Conservation (phyloP, 805 yeast species). For the Zygosaccharomyces siamensis region DNA sequence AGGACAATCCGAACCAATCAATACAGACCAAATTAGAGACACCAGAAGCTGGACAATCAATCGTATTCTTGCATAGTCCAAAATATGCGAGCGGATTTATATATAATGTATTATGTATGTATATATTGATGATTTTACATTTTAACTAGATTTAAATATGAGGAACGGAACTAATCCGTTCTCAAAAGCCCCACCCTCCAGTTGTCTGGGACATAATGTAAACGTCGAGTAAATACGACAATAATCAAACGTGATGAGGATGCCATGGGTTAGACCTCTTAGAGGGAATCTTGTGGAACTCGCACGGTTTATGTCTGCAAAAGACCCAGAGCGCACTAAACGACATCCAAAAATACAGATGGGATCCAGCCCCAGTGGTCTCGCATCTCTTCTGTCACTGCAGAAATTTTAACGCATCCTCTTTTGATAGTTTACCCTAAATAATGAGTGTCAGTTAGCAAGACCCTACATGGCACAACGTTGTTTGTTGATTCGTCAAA, state of each 20-base stretch:
- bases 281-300: slow-evolving; percentile 21
- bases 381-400: slow-evolving; percentile 7
- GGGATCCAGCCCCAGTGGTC: slow-evolving; percentile 10
- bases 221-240: slow-evolving; percentile 18
- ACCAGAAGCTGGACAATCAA: slow-evolving; percentile 30
- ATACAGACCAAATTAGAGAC: slow-evolving; percentile 19
- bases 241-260: slow-evolving; percentile 13
- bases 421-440: neutral
- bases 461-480: neutral
- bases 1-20: slow-evolving; percentile 8
- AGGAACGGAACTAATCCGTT: slow-evolving; percentile 4
- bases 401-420: slow-evolving; percentile 12
- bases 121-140: neutral
- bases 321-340: slow-evolving; percentile 20
- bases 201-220: slow-evolving; percentile 21
- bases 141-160: neutral
- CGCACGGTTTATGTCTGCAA: slow-evolving; percentile 18
- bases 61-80: slow-evolving; percentile 12
- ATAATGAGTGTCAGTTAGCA: neutral
- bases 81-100: neutral
- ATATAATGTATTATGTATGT: neutral
- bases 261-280: slow-evolving; percentile 19
- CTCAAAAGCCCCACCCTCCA: slow-evolving; percentile 6
- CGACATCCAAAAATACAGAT: slow-evolving; percentile 7
- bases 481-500: neutral